Conservation (phyloP, 495 filamentous ascomycete species). For the Xylaria acuta region DNA sequence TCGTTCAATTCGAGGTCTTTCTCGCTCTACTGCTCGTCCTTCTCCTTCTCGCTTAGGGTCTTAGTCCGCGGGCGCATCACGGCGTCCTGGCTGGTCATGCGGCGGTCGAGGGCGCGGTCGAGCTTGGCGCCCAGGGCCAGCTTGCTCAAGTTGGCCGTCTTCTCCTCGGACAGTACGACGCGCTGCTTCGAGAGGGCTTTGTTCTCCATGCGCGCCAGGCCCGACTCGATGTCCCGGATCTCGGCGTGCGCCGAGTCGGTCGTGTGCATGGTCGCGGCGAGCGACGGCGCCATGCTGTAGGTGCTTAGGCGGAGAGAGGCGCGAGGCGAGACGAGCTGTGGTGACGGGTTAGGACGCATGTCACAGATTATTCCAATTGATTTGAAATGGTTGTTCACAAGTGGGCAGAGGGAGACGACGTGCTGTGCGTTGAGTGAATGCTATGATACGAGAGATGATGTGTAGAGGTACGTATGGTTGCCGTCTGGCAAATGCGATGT, state of each 20-base stretch:
- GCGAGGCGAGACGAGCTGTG: slow-evolving; percentile 52
- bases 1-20: neutral
- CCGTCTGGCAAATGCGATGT: neutral
- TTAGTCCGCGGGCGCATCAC: slow-evolving; percentile 69
- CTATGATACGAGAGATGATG: neutral
- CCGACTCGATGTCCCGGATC: slow-evolving; percentile 80
- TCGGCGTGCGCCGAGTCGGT: slow-evolving; percentile 70
- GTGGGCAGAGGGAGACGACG: neutral
- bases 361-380: neutral
- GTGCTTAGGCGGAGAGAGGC: slow-evolving; percentile 82
- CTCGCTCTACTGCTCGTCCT: slow-evolving; percentile 31
- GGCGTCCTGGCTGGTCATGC: slow-evolving; percentile 92
- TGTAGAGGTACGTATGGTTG: neutral
- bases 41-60: slow-evolving; percentile 47
- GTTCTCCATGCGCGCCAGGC: slow-evolving; percentile 90
- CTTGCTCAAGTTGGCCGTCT: slow-evolving; percentile 85
- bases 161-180: slow-evolving; percentile 80
- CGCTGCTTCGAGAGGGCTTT: slow-evolving; percentile 84
- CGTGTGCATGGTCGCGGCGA: slow-evolving; percentile 66
- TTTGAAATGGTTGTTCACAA: neutral
- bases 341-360: neutral
- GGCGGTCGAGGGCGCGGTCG: slow-evolving; percentile 85
- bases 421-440: slow-evolving; percentile 23
- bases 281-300: slow-evolving; percentile 75
- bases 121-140: slow-evolving; percentile 92